These are phyloP conservation scores for Colletotrichum sp. DNA, from an alignment of 2,329 filamentous ascomycete genomes.

Conservation along the genomic window DNA sequence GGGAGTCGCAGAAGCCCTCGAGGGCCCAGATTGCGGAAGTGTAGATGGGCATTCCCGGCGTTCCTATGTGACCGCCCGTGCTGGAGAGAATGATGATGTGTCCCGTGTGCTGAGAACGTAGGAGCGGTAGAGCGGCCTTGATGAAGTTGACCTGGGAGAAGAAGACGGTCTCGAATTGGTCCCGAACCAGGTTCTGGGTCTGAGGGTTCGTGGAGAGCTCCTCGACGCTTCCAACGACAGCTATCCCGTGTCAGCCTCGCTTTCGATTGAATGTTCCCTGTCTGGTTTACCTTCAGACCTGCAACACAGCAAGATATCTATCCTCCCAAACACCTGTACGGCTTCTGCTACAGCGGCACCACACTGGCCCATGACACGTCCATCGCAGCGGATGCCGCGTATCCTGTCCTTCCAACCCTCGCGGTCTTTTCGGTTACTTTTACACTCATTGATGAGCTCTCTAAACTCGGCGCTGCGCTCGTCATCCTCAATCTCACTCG, in stretches of 20 bases:
- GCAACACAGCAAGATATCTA: constrained; percentile 91
- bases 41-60: constrained; percentile 88
- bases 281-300: constrained; percentile 75
- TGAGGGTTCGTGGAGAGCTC: constrained; percentile 78
- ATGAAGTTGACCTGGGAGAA: constrained; percentile 97
- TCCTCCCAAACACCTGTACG: constrained; percentile 79
- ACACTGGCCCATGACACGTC: constrained; percentile 70
- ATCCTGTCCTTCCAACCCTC: constrained; percentile 85
- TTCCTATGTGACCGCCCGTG: constrained; percentile 90
- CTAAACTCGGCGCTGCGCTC: constrained; percentile 80
- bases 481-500: constrained; percentile 78
- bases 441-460: constrained; percentile 75
- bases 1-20: constrained; percentile 93
- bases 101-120: constrained; percentile 81
- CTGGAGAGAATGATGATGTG: constrained; percentile 91
- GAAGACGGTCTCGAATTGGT: constrained; percentile 94
- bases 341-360: constrained; percentile 88
- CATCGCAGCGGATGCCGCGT: constrained; percentile 68
- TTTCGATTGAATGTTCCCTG: neutral
- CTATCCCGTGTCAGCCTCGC: constrained; percentile 42
- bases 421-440: constrained; percentile 65
- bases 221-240: constrained; percentile 88
- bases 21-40: constrained; percentile 93
- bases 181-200: constrained; percentile 79
- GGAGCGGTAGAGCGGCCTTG: constrained; percentile 81